phyloP scores from a whole-genome alignment of 495 filamentous ascomycete genomes.

The Cryomyces minteri region DNA sequence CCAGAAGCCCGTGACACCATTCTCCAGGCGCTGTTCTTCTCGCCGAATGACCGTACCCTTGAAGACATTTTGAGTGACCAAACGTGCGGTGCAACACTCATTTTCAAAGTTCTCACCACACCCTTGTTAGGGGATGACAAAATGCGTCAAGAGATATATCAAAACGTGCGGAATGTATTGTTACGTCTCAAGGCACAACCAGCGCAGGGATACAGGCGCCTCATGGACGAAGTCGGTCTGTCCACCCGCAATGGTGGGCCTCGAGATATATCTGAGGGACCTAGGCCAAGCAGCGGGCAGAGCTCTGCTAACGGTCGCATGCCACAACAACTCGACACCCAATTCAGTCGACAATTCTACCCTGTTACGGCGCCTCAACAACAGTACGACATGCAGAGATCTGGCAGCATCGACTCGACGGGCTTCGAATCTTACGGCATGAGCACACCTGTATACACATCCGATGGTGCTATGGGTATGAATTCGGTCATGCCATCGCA shows the following conservation, averaged over 20 bases:
- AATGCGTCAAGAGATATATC: slow-evolving; percentile 69
- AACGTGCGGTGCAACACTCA: slow-evolving; percentile 80
- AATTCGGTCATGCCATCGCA: slow-evolving; percentile 30
- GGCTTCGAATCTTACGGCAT: slow-evolving; percentile 32
- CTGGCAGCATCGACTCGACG: slow-evolving; percentile 36
- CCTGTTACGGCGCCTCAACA: slow-evolving; percentile 19
- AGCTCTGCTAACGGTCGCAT: slow-evolving; percentile 22
- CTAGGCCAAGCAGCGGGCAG: slow-evolving; percentile 36
- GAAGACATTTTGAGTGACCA: slow-evolving; percentile 87
- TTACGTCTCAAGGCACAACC: slow-evolving; percentile 81
- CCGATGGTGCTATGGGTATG: slow-evolving; percentile 11
- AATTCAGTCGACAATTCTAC: slow-evolving; percentile 19
- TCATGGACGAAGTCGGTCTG: slow-evolving; percentile 94
- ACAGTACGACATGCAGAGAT: slow-evolving; percentile 19
- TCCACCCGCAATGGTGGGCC: slow-evolving; percentile 40
- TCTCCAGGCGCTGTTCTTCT: slow-evolving; percentile 87
- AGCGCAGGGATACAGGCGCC: slow-evolving; percentile 88
- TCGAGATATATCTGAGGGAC: slow-evolving; percentile 10
- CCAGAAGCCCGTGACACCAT: slow-evolving; percentile 84
- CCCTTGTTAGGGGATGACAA: slow-evolving; percentile 84
- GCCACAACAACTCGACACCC: slow-evolving; percentile 13
- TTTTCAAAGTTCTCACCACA: slow-evolving; percentile 95
- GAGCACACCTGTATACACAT: slow-evolving; percentile 30
- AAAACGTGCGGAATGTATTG: slow-evolving; percentile 80
- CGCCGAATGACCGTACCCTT: slow-evolving; percentile 65